Base-by-base conservation (phyloP, 139 green algal species). In the Bryopsis sp. region DNA sequence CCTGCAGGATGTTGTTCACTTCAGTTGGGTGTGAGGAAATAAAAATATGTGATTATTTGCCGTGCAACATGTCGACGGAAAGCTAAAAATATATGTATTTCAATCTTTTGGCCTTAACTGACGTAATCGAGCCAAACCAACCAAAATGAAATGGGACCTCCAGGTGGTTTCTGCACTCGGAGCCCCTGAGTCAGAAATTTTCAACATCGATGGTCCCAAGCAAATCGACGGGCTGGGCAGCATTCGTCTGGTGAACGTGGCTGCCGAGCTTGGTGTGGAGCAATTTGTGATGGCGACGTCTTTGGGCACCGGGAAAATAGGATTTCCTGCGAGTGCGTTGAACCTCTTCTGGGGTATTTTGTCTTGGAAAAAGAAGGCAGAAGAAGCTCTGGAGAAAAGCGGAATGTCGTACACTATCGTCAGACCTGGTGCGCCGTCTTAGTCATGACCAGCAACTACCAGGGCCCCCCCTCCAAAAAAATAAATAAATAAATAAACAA, bases 271-370 rank as follows among this genome's bases (percentile, higher is more conserved):
- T 4, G 68, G 72, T 29, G 86, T 96, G 38, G 11, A 85, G 37
- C 88, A 93, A 63, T 97, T 94, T 48, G 72, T 96, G 39, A 78
- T 97, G 64, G 84, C 96, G 19, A 88, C 83, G 2, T 88, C 78
- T 0, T 75, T 98, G 28, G 92, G 92, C 36, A 95, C 91, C 6
- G 88, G 79, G 67, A 97, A 66, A 71, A 34, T 79, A n/a, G 78
- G 79, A 47, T 80, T 67, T 38, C 67, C 58, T 48, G 76, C 85
- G 68, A 74, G 69, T 29, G 57, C 86, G 11, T 74, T 95, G 7
- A 94, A 94, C 79, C 75, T 93, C 4, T 65, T 65, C 58, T 65
- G 58, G 58, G 58, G 58, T 32, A 39, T 65, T 39, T 33, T 65
- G 4, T 65, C n/a, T 39, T 46, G 22, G 6, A 65, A 65, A 22